Evolutionary conservation across 78 protist genomes (phyloP), one percentile per base, ranked within the genome.

Genomic region (Dictyostelium purpureum): DNA sequence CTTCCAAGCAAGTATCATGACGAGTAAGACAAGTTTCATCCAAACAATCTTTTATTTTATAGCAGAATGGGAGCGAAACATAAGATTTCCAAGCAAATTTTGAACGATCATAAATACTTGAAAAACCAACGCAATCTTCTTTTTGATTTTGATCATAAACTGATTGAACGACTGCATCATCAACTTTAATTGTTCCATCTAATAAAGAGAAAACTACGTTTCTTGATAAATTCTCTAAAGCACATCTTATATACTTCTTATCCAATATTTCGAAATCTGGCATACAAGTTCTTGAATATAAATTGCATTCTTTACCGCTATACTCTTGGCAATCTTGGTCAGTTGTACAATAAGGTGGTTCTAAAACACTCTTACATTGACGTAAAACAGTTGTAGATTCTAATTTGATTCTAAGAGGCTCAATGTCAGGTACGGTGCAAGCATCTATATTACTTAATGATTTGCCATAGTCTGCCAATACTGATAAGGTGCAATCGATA

Each of bases 1-100:
- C 26, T 4, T 63, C 71, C 12, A 63, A 33, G 18, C 71, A 63
- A 18, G 71, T 63, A 63, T 63, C 71, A 63, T 63, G 71, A 63
- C 33, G 10, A 18, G 71, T 63, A 4, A 63, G 1, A 63, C 71
- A 63, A 16, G 71, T 33, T 63, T 63, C 71, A 63, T 63, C 71
- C 1, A 63, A 28, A 33, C 71, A 63, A 6, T 63, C 71, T 31
- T 26, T 12, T 28, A 31, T 42, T 33, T 33, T 37, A 57, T 57
- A 57, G 1, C 66, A 57, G 26, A 26, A 3, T 11, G 21, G 38
- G 3, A 57, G 0, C 9, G 21, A 35, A 24, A 21, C 21, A 4
- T 42, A 38, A 26, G 71, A 6, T 18, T 37, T 33, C 71, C 71
- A 63, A 16, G 33, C 35, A 63, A 4, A 63, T 5, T 37, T 63